phyloP scores from a whole-genome alignment of 306 rosid species.

The Lathyrus oleraceus region DNA sequence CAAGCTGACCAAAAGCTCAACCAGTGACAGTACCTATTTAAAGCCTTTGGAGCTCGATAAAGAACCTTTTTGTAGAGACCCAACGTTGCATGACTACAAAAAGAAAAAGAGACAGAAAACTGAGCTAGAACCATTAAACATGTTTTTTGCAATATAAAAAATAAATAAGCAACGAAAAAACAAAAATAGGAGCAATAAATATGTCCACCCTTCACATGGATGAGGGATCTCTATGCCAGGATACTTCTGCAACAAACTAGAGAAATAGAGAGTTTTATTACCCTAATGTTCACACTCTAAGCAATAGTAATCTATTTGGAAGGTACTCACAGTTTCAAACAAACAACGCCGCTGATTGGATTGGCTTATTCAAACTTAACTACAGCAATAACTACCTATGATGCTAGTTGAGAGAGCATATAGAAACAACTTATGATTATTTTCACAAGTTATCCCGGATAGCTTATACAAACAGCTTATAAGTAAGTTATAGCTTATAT shows the following conservation, averaged over 20 bases:
- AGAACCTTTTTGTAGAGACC: constrained; percentile 91
- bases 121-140: constrained; percentile 3
- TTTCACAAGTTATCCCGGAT: not conserved
- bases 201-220: not conserved
- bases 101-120: constrained; percentile 23
- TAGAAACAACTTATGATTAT: not conserved
- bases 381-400: not conserved
- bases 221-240: constrained; percentile 3
- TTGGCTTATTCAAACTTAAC: not conserved
- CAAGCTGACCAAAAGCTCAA: not conserved
- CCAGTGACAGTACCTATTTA: constrained; percentile 54
- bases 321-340: constrained; percentile 6
- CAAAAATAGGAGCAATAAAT: constrained; percentile 12
- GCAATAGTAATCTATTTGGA: not conserved
- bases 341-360: not conserved
- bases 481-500: not conserved
- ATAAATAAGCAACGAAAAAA: constrained; percentile 12
- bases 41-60: constrained; percentile 79
- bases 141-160: not conserved
- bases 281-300: constrained; percentile 9
- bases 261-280: not conserved
- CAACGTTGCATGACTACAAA: constrained; percentile 81
- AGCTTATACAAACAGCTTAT: not conserved
- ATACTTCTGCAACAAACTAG: constrained; percentile 15
- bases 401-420: not conserved